These are phyloP conservation scores for Lactuca sativa DNA, from an alignment of 129 eudicot genomes.

Conservation along the genomic window DNA sequence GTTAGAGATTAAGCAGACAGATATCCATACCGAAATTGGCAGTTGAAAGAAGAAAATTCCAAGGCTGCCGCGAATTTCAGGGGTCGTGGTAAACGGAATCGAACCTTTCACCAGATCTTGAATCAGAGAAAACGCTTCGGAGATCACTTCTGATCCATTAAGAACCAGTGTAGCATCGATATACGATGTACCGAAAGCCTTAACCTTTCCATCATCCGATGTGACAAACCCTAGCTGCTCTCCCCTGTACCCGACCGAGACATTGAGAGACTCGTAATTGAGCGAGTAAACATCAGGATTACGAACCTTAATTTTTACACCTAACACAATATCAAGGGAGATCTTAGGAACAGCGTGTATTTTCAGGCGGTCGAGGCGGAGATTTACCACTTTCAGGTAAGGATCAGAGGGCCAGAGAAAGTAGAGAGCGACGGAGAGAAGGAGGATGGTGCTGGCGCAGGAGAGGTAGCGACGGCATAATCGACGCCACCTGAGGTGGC, in stretches of 20 bases:
- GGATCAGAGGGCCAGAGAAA: conserved; percentile 90
- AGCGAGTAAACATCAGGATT: conserved; percentile 63
- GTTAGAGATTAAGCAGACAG: not conserved
- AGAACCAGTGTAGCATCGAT: conserved; percentile 64
- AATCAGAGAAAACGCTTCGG: conserved; percentile 50
- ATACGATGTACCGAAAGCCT: conserved; percentile 56
- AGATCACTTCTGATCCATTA: conserved; percentile 52
- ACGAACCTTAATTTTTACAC: conserved; percentile 43
- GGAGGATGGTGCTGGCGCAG: conserved; percentile 38
- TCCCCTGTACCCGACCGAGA: conserved; percentile 67
- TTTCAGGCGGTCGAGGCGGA: conserved; percentile 43
- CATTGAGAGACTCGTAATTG: conserved; percentile 37
- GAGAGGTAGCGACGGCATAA: conserved; percentile 33
- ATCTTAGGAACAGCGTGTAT: conserved; percentile 48
- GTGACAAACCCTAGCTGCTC: conserved; percentile 69
- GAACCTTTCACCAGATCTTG: conserved; percentile 66
- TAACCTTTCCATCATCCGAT: conserved; percentile 55
- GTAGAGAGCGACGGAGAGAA: conserved; percentile 58
- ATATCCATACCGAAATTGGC: conserved; percentile 59
- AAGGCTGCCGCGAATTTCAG: conserved; percentile 49
- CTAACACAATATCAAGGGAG: conserved; percentile 55
- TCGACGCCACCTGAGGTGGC: conserved; percentile 34
- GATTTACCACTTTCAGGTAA: conserved; percentile 51
- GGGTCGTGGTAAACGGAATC: conserved; percentile 58
- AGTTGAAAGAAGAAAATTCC: conserved; percentile 47